Evolutionary conservation across 2,329 filamentous ascomycete species (phyloP), one percentile per base, ranked within the genome.

Genomic region (Penicillium sp.): DNA sequence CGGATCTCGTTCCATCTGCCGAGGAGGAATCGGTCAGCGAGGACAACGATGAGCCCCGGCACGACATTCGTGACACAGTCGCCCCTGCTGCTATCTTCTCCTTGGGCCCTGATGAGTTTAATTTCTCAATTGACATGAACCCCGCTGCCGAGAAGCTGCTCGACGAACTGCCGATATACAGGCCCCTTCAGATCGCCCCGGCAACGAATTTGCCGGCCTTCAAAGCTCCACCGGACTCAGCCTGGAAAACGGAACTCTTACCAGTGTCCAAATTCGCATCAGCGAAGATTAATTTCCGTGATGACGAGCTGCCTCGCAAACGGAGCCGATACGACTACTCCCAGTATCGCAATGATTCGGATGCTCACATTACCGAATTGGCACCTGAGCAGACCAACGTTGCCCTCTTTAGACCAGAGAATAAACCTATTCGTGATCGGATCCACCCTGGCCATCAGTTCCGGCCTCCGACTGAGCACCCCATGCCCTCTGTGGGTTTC

Each of bases 391-490:
- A 86, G 56, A 82, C 78, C 1, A 81, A 88, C 52, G 89, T 96
- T 50, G 91, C 92, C 1, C 75, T 99, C 0, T 99, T 99, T 71
- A 84, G 88, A 55, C 84, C 89, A 0, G 88, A 95, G 52, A 92
- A 95, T 74, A 95, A 92, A 68, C 80, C 85, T 46, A 90, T 96
- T 34, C 83, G 92, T 49, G 92, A 97, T 65, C 81, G 93, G 13
- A 80, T 99, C 4, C 89, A 96, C 65, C 88, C 89, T 9, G 88
- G 88, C 8, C 91, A 96, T 68, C 88, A 92, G 54, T 97, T 99
- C 75, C 81, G 91, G 46, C 93, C 93, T 13, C 93, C 93, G 0
- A 90, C 89, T 0, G 92, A 97, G 66, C 86, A 90, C 65, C 81
- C 83, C 0, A 97, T 97, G 91, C 93, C 93, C 1, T 81, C 86